Base-by-base conservation (phyloP, 768 basidiomycete species). In the Boletellus ananas region DNA sequence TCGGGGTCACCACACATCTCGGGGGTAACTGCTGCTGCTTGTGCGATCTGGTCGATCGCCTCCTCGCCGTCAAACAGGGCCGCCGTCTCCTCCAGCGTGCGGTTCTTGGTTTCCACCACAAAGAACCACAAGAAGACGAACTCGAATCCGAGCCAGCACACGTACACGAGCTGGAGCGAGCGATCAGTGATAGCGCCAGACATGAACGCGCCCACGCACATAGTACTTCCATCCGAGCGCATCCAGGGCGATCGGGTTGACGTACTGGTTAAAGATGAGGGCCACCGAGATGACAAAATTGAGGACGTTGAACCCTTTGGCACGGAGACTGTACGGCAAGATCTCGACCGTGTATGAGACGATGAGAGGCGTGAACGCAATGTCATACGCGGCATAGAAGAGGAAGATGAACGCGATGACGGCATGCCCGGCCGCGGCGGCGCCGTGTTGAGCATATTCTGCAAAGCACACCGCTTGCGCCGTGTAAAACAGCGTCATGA, bases 311-410 rank as follows among this genome's bases (percentile, higher is more conserved):
- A 90, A 84, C 47, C 90, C 89, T 75, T 91, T 93, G 57, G 90
- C 90, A 66, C 91, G 90, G 49, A 94, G 74, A 27, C 73, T 70
- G 73, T 78, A 92, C 6, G 91, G 91, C 46, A 94, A 72, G 69
- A 94, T 94, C 69, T 95, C 93, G 55, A 93, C 78, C 38, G 90
- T 88, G 73, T 94, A 93, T 0, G 85, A 80, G 49, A 92, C 84
- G 57, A 91, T 85, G 52, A 94, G 84, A 9, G 92, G 91, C 4
- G 87, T 84, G 74, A 90, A 92, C 13, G 89, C 89, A 38, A 93
- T 62, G 62, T 91, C 87, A 63, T 90, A 92, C 44, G 79, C 72
- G 9, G 82, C 82, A 63, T 87, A 89, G 73, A 81, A 91, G 50
- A 91, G 65, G 79, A 90, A 91, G 69, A 91, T 87, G 72, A 90